Conservation (phyloP, 2,329 filamentous ascomycete species). For the Xylariaceae sp. region DNA sequence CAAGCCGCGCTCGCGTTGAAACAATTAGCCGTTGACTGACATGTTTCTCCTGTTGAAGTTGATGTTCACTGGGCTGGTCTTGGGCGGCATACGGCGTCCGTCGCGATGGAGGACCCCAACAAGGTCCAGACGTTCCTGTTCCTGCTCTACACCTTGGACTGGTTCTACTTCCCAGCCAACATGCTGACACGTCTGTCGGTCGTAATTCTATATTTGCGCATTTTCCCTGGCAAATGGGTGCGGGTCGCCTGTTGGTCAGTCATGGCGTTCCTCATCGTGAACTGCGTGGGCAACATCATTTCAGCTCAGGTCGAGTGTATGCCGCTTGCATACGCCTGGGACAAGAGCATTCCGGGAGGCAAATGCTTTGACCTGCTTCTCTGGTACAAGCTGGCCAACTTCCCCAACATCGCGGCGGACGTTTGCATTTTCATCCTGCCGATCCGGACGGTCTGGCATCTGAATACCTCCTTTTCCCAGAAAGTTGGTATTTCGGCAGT, state of each 20-base stretch:
- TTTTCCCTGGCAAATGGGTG: background rate
- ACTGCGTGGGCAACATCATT: background rate
- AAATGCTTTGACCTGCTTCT: background rate
- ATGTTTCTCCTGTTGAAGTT: background rate
- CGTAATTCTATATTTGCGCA: conserved; percentile 1
- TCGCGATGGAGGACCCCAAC: conserved; percentile 4
- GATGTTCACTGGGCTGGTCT: conserved; percentile 2
- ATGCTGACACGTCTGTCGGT: conserved; percentile 6
- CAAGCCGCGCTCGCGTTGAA: no score
- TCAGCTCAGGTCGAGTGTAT: conserved; percentile 1
- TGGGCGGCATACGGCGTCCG: background rate
- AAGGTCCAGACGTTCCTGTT: background rate
- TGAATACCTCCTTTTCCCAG: conserved; percentile 28
- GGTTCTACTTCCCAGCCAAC: conserved; percentile 1
- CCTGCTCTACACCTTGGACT: background rate
- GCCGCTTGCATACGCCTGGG: background rate
- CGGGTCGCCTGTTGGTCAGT: background rate
- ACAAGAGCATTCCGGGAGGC: background rate
- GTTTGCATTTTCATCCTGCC: conserved; percentile 47
- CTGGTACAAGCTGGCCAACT: conserved; percentile 1
- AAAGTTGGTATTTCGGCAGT: background rate
- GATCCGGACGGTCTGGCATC: conserved; percentile 39
- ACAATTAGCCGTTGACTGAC: background rate
- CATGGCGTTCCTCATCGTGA: conserved; percentile 1
- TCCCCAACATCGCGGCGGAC: conserved; percentile 51